Evolutionary conservation across 176 grass and related monocot species (phyloP), one percentile per base, ranked within the genome.

Genomic region (Aegilops speltoides): DNA sequence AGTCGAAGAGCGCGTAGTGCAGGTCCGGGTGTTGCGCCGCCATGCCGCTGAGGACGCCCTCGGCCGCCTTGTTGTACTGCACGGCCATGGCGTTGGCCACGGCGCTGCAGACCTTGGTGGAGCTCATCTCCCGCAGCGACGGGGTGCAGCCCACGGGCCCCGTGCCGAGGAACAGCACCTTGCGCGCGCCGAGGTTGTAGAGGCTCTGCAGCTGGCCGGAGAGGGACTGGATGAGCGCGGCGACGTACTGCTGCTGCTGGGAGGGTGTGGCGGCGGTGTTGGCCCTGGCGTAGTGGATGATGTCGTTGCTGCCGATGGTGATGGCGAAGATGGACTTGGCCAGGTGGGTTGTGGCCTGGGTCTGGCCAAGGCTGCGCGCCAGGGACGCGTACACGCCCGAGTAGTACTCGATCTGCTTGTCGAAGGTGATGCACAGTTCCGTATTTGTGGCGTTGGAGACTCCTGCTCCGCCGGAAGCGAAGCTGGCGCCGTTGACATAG

Each of bases 251-350:
- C 56, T 59, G 56, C 46, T 87, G 88, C 56, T 59, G 56, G 2
- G 80, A 24, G 3, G 93, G 67, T 3, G 15, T 87, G 59, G 33
- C 34, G 45, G 68, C 69, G 0, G 86, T 45, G 82, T 29, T 83
- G 61, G 81, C 87, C 76, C 74, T 95, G 38, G 75, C 91, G 85
- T 98, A 98, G 76, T 89, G 83, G 64, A 94, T 79, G 23, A 98
- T 87, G 68, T 98, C 96, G 78, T 98, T 98, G 91, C 96, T 98
- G 73, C 96, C 93, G 73, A 98, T 92, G 48, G 94, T 85, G 80
- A 98, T 57, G 69, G 64, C 80, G 54, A 98, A 98, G 85, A 98
- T 75, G 71, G 96, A 98, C 33, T 78, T 94, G 23, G 89, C 73
- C 4, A 98, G 86, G 88, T 93, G 96, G 8, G 38, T 48, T 23